phyloP scores from a whole-genome alignment of 148 eudicot species.

The Nepenthes mirabilis region DNA sequence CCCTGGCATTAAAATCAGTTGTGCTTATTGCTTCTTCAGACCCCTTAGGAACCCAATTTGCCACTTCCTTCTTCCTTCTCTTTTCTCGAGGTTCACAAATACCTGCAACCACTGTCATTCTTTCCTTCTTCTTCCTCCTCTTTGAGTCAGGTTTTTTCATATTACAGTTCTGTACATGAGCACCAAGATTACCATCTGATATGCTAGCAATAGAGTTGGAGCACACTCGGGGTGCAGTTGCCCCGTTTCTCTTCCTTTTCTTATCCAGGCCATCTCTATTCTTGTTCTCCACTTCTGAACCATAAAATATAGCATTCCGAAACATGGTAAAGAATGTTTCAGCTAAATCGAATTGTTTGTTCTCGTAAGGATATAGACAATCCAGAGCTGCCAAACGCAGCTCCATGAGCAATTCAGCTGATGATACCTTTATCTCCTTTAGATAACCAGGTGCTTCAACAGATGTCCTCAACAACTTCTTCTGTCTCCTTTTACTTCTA shows the following conservation, averaged over 20 bases:
- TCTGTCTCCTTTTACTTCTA: conserved; percentile 17
- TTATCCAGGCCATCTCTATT: neutral
- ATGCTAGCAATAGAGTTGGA: neutral
- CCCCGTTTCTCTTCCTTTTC: neutral
- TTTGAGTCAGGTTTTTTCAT: neutral
- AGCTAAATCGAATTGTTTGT: conserved; percentile 26
- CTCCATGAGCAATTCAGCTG: conserved; percentile 48
- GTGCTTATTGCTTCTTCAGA: too few species aligned
- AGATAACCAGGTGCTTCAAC: conserved; percentile 9
- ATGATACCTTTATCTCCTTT: conserved; percentile 21
- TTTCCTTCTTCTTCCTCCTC: neutral
- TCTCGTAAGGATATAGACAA: conserved; percentile 23
- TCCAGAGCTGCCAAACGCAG: conserved; percentile 40
- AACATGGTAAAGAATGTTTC: conserved; percentile 30
- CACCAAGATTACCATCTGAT: neutral
- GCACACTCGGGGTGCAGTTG: neutral
- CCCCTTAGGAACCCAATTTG: too few species aligned
- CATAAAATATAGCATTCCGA: conserved; percentile 33
- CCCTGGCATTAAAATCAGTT: conserved; percentile 28
- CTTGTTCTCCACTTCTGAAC: conserved; percentile 8
- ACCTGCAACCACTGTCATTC: neutral
- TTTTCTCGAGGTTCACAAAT: too few species aligned
- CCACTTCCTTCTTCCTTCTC: too few species aligned
- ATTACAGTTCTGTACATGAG: neutral
- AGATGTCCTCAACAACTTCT: conserved; percentile 21